Percentiles rank a stretch among this genome's conserved stretches.
phyloP scores from a whole-genome alignment of 2,329 filamentous ascomycete species.

The Talaromyces verruculosus region DNA sequence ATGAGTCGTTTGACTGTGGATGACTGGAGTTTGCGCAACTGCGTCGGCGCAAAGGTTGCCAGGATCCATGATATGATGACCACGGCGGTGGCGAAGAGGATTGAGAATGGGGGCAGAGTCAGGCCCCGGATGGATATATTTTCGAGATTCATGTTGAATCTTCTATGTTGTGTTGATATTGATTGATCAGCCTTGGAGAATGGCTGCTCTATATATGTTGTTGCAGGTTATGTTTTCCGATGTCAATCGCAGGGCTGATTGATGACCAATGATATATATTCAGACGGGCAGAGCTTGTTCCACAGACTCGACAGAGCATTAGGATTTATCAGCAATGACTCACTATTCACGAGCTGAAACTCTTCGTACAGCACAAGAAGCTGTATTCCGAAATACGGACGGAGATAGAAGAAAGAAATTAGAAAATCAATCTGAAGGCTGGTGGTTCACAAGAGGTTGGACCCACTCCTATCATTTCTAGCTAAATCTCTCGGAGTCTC shows the following conservation, averaged over 20 bases:
- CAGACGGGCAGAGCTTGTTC: not conserved
- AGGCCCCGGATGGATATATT: not conserved
- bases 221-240: not conserved
- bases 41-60: conserved; percentile 9
- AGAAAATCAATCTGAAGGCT: not conserved
- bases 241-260: not conserved
- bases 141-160: not conserved
- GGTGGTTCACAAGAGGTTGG: not conserved
- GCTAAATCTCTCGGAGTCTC: not conserved
- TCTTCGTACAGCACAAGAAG: not conserved
- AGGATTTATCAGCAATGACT: not conserved
- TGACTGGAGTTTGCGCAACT: conserved; percentile 11
- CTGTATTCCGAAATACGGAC: not conserved
- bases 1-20: not conserved
- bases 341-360: not conserved
- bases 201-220: not conserved
- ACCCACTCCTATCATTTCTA: not conserved
- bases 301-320: too few species aligned
- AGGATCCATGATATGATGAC: conserved; percentile 14
- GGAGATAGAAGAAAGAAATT: not conserved
- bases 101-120: not conserved
- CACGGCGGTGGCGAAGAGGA: conserved; percentile 9
- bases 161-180: not conserved
- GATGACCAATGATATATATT: not conserved
- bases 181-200: not conserved